phyloP scores from a whole-genome alignment of 257 asterid species.

The Gentiana dahurica region DNA sequence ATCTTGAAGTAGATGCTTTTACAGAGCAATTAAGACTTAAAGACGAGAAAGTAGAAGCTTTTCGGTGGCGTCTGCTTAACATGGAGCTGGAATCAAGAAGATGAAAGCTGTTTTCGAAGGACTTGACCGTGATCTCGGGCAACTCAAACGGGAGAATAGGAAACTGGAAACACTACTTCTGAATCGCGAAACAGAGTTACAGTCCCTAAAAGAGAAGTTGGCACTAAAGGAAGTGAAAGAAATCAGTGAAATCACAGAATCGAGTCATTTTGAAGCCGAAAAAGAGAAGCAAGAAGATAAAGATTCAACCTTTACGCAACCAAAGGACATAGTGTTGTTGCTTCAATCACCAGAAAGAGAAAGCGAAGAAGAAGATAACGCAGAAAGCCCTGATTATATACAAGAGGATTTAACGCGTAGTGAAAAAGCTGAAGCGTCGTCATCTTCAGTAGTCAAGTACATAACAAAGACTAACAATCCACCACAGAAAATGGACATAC shows the following conservation, averaged over 20 bases:
- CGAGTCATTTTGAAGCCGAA: slow-evolving; percentile 16
- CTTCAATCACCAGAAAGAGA: slow-evolving; percentile 37
- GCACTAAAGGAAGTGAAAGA: slow-evolving; percentile 42
- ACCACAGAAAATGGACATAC: slow-evolving; percentile 65
- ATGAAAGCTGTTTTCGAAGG: slow-evolving; percentile 47
- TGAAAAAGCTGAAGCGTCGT: slow-evolving; percentile 21
- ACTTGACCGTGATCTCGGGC: slow-evolving; percentile 38
- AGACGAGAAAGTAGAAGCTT: slow-evolving; percentile 70
- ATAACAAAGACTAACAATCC: slow-evolving; percentile 24
- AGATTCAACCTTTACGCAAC: slow-evolving; percentile 18
- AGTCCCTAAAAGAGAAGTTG: slow-evolving; percentile 49
- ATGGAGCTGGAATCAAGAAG: slow-evolving; percentile 78
- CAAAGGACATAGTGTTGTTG: slow-evolving; percentile 55
- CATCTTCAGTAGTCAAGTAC: slow-evolving; percentile 26
- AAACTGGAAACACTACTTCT: slow-evolving; percentile 41
- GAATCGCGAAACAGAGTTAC: slow-evolving; percentile 56
- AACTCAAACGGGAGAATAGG: slow-evolving; percentile 51
- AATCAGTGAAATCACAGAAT: slow-evolving; percentile 22
- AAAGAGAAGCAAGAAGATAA: slow-evolving; percentile 15
- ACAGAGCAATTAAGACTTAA: slow-evolving; percentile 70
- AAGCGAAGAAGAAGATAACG: slow-evolving; percentile 17
- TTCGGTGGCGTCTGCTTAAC: slow-evolving; percentile 67
- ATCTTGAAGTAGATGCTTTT: slow-evolving; percentile 67
- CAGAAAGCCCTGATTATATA: slow-evolving; percentile 12
- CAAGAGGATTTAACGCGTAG: slow-evolving; percentile 28